A percentile compares a stretch with the other conserved stretches of the same genome.
Evolutionary conservation across 345 rosid genomes (phyloP).

Genomic region (Limnanthes douglasii): DNA sequence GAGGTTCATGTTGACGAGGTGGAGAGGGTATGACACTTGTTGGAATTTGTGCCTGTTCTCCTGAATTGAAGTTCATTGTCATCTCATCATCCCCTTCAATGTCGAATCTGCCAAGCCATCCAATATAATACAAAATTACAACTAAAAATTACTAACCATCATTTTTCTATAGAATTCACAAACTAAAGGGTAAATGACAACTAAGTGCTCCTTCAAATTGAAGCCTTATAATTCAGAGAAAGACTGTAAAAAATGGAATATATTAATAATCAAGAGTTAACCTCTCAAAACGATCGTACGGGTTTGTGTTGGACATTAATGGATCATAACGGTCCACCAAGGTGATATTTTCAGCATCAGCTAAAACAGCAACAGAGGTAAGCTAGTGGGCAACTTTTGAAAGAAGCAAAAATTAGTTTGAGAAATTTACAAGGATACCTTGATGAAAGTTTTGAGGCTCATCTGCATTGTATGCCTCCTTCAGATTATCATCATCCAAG

Average conservation of each 20-base stretch:
- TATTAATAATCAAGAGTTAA: constrained; percentile 10
- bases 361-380: constrained; percentile 23
- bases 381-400: constrained; percentile 3
- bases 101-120: constrained; percentile 49
- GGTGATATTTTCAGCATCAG: constrained; percentile 57
- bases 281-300: constrained; percentile 54
- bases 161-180: constrained; percentile 7
- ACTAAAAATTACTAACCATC: constrained; percentile 5
- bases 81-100: constrained; percentile 54
- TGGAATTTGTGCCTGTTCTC: constrained; percentile 33
- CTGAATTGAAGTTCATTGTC: constrained; percentile 30
- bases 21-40: constrained; percentile 33
- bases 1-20: constrained; percentile 23
- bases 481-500: too few species aligned
- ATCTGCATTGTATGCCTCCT: not conserved
- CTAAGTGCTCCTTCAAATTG: too few species aligned
- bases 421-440: not conserved
- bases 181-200: too few species aligned
- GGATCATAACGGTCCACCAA: constrained; percentile 43
- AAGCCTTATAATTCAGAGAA: too few species aligned
- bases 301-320: constrained; percentile 27
- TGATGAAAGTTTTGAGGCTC: not conserved
- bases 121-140: not conserved
- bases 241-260: too few species aligned
- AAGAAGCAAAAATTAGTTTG: constrained; percentile 1